A percentile compares a stretch with the other conserved stretches of the same genome.
phyloP scores from a whole-genome alignment of 805 yeast genomes.

The Nakazawaea holstii region DNA sequence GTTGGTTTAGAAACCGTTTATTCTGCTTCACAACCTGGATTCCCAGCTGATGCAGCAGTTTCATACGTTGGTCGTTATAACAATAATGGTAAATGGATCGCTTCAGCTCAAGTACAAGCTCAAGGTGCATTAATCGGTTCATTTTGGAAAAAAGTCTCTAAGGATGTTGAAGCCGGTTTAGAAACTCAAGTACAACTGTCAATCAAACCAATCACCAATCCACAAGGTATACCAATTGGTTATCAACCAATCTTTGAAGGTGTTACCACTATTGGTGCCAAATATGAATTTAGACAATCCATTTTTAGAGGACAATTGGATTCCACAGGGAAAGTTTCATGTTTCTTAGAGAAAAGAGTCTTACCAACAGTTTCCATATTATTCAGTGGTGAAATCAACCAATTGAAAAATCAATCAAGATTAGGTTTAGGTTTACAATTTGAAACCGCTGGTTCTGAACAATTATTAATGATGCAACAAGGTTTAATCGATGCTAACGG shows the following conservation, averaged over 20 bases:
- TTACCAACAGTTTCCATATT: conserved; percentile 85
- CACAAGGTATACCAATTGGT: conserved; percentile 68
- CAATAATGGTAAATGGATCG: conserved; percentile 78
- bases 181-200: conserved; percentile 80
- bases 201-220: conserved; percentile 67
- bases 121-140: conserved; percentile 87
- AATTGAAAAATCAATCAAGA: conserved; percentile 58
- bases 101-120: conserved; percentile 88
- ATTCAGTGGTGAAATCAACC: conserved; percentile 88
- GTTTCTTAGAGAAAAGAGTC: conserved; percentile 88
- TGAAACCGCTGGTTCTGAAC: conserved; percentile 93
- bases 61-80: conserved; percentile 88
- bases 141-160: conserved; percentile 91
- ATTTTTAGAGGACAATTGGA: conserved; percentile 94
- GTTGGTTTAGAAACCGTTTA: conserved; percentile 92
- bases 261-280: conserved; percentile 90
- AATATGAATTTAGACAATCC: conserved; percentile 95
- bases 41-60: conserved; percentile 88
- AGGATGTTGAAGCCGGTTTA: conserved; percentile 91
- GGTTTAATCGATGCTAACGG: conserved; percentile 80
- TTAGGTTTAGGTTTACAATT: conserved; percentile 94
- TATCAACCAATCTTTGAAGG: conserved; percentile 86
- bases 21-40: conserved; percentile 60
- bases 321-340: conserved; percentile 84
- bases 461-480: conserved; percentile 86